phyloP scores from a whole-genome alignment of 108 stramenopile genomes.

The Stephanodiscus minutulus region DNA sequence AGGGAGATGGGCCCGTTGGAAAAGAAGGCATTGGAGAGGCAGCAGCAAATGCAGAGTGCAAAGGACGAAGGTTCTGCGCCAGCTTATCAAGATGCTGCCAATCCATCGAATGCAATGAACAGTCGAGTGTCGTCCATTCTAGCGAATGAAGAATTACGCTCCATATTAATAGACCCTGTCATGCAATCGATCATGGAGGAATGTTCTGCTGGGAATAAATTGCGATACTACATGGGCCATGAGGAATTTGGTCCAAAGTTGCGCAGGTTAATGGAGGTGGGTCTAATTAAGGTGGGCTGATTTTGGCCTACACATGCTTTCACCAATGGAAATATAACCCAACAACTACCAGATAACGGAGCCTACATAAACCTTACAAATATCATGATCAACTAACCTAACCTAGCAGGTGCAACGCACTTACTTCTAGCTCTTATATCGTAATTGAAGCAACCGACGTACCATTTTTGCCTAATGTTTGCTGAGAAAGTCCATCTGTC shows the following conservation, averaged over 20 bases:
- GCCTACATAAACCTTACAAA: background rate
- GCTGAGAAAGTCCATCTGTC: too few species aligned
- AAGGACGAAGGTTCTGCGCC: background rate
- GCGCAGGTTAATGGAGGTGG: conserved; percentile 46
- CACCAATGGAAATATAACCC: background rate
- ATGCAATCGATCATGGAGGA: conserved; percentile 57
- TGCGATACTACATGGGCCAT: conserved; percentile 46
- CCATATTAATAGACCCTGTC: conserved; percentile 48
- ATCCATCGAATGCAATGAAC: conserved; percentile 3
- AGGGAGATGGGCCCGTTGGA: conserved; percentile 48
- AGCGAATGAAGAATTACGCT: conserved; percentile 42
- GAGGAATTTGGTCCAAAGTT: conserved; percentile 51
- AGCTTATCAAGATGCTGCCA: background rate
- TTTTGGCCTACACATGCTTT: background rate
- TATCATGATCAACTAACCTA: background rate
- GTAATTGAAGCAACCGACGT: too few species aligned
- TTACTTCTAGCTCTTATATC: background rate
- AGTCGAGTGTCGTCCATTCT: conserved; percentile 40
- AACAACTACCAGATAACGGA: background rate
- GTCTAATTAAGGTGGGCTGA: conserved; percentile 36
- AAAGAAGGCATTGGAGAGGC: conserved; percentile 40
- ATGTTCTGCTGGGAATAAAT: conserved; percentile 28
- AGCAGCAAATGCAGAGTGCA: conserved; percentile 3
- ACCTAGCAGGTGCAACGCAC: background rate
- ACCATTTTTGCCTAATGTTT: too few species aligned